These are phyloP conservation scores for Phialocephala sp. DNA, from an alignment of 2,329 filamentous ascomycete genomes.

Conservation along the genomic window DNA sequence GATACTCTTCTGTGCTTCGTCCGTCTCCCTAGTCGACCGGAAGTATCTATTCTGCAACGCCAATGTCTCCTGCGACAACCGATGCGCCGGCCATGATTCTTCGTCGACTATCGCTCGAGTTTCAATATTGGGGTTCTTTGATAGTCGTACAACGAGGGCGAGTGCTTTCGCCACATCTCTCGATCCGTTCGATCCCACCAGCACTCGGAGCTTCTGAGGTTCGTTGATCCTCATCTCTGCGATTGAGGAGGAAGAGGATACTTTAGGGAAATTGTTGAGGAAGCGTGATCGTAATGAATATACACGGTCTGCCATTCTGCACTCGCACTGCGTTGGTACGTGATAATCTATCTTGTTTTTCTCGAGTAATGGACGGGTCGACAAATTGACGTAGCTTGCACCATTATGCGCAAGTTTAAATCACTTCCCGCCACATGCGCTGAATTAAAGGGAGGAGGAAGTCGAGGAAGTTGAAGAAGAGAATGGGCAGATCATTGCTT, in stretches of 20 bases:
- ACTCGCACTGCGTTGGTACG: background rate
- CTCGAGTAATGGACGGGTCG: constrained; percentile 10
- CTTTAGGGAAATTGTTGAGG: background rate
- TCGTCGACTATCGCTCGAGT: constrained; percentile 69
- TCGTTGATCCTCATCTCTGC: constrained; percentile 52
- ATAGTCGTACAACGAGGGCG: constrained; percentile 68
- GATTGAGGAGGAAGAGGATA: constrained; percentile 37
- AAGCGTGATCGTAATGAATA: constrained; percentile 8
- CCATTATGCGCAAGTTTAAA: background rate
- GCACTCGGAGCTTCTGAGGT: constrained; percentile 60
- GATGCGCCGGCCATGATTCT: constrained; percentile 55
- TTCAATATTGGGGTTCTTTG: constrained; percentile 66
- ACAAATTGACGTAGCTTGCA: constrained; percentile 6
- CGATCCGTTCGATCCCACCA: constrained; percentile 69
- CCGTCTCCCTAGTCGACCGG: constrained; percentile 29
- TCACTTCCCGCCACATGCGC: constrained; percentile 14
- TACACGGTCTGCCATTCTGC: constrained; percentile 16
- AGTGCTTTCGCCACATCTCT: constrained; percentile 70
- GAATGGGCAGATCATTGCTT: background rate
- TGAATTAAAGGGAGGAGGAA: background rate
- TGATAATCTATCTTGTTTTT: constrained; percentile 13
- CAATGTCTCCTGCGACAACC: constrained; percentile 66
- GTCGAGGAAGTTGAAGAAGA: background rate
- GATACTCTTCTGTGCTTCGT: constrained; percentile 36
- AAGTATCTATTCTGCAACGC: constrained; percentile 61